Conservation (phyloP, 2,329 filamentous ascomycete species). For the Xylogone sp. region DNA sequence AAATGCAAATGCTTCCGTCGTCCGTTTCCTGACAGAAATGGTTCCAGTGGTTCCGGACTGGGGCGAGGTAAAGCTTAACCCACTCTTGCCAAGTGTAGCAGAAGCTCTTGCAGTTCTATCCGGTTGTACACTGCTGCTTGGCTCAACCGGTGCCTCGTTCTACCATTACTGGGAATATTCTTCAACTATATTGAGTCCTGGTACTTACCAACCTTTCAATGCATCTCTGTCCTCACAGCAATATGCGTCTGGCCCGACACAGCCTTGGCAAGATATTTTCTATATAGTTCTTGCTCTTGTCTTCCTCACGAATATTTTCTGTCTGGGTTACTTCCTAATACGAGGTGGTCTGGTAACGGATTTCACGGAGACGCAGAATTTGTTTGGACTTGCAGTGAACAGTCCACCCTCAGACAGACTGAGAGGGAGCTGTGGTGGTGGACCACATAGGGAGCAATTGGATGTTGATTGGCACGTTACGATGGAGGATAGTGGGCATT, state of each 20-base stretch:
- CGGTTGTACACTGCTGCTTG: slow-evolving; percentile 61
- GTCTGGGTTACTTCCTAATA: slow-evolving; percentile 57
- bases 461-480: slow-evolving; percentile 38
- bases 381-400: slow-evolving; percentile 70
- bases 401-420: slow-evolving; percentile 48
- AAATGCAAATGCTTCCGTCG: slow-evolving; percentile 55
- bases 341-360: slow-evolving; percentile 65
- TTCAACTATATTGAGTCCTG: slow-evolving; percentile 37
- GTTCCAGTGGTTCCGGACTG: slow-evolving; percentile 41
- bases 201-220: slow-evolving; percentile 54
- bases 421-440: slow-evolving; percentile 53
- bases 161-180: slow-evolving; percentile 50
- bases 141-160: slow-evolving; percentile 57
- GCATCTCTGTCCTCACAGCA: slow-evolving; percentile 61
- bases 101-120: slow-evolving; percentile 71
- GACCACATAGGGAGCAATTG: slow-evolving; percentile 34
- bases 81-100: slow-evolving; percentile 60
- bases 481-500: slow-evolving; percentile 45
- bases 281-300: slow-evolving; percentile 62
- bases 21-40: slow-evolving; percentile 54
- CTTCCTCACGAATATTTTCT: slow-evolving; percentile 64
- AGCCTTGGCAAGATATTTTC: slow-evolving; percentile 61
- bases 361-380: slow-evolving; percentile 73
- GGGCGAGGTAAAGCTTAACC: slow-evolving; percentile 23
- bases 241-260: slow-evolving; percentile 64